Percentiles rank a stretch among this genome's conserved stretches.
Evolutionary conservation across 352 stramenopile genomes (phyloP).

Genomic region (Pilasporangium apinafurcum): DNA sequence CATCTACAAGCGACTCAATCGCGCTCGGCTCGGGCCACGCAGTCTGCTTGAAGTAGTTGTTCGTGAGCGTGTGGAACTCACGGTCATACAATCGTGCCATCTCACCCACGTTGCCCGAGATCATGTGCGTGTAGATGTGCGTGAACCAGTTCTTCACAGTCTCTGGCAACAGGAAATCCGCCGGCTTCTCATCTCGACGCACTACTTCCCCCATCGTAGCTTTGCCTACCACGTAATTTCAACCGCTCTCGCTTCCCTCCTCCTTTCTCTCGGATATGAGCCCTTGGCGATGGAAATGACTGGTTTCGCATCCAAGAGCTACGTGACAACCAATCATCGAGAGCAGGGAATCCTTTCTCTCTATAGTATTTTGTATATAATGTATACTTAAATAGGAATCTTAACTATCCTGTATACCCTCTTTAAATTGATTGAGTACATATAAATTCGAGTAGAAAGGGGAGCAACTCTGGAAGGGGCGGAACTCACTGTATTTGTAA

Average conservation of each 20-base stretch:
- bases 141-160: constrained; percentile 87
- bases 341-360: neutral
- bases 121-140: constrained; percentile 82
- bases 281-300: constrained; percentile 45
- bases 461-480: no score
- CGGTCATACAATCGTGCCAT: constrained; percentile 86
- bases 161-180: constrained; percentile 84
- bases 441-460: no score
- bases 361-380: no score
- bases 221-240: no score
- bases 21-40: constrained; percentile 91
- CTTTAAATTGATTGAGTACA: no score
- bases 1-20: constrained; percentile 76
- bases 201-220: constrained; percentile 38
- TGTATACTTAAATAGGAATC: no score
- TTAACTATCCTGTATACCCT: no score
- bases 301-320: constrained; percentile 21
- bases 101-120: constrained; percentile 73
- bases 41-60: constrained; percentile 94
- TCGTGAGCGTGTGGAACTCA: constrained; percentile 84
- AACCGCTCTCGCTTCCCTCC: neutral
- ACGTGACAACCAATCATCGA: constrained; percentile 1
- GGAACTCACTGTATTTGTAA: no score
- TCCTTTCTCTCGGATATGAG: constrained; percentile 2
- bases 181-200: constrained; percentile 78